Evolutionary conservation across 305 asterid species (phyloP).

Genomic region (Ruellia speciosa): DNA sequence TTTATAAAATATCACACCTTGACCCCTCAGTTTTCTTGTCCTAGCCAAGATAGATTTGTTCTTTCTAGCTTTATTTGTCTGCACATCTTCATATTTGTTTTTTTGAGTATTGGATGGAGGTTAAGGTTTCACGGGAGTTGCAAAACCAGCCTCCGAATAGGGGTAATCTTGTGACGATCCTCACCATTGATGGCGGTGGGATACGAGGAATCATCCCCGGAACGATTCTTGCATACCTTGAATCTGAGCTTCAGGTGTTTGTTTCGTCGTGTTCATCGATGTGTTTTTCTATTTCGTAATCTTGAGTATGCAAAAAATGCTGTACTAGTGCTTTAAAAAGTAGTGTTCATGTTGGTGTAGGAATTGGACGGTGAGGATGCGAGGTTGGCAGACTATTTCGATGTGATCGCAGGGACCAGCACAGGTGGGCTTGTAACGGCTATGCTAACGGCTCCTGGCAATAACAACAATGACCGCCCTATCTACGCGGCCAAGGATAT

Average conservation of each 20-base stretch:
- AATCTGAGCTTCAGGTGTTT: slow-evolving; percentile 52
- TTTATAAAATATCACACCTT: too few species aligned
- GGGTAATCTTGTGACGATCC: slow-evolving; percentile 45
- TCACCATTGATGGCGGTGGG: slow-evolving; percentile 64
- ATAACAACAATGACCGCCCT: slow-evolving; percentile 42
- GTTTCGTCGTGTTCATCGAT: too few species aligned
- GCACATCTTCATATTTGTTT: too few species aligned
- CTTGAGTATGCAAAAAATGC: not conserved
- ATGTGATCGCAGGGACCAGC: slow-evolving; percentile 62
- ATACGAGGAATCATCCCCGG: slow-evolving; percentile 61
- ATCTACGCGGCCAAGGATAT: slow-evolving; percentile 51
- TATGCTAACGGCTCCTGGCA: slow-evolving; percentile 46
- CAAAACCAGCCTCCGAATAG: slow-evolving; percentile 27
- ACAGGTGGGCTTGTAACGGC: slow-evolving; percentile 58
- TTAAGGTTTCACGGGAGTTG: too few species aligned
- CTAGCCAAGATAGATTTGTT: too few species aligned
- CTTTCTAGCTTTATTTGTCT: too few species aligned
- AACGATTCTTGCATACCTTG: slow-evolving; percentile 39
- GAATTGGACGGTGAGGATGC: slow-evolving; percentile 46
- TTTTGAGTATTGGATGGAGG: too few species aligned
- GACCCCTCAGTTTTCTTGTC: too few species aligned
- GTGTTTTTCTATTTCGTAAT: not conserved
- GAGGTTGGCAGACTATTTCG: slow-evolving; percentile 57
- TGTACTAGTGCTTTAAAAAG: not conserved
- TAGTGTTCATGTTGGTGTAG: slow-evolving; percentile 16